These are phyloP conservation scores for Saccharomycopsis babjevae DNA, from an alignment of 805 yeast species.

Conservation along the genomic window DNA sequence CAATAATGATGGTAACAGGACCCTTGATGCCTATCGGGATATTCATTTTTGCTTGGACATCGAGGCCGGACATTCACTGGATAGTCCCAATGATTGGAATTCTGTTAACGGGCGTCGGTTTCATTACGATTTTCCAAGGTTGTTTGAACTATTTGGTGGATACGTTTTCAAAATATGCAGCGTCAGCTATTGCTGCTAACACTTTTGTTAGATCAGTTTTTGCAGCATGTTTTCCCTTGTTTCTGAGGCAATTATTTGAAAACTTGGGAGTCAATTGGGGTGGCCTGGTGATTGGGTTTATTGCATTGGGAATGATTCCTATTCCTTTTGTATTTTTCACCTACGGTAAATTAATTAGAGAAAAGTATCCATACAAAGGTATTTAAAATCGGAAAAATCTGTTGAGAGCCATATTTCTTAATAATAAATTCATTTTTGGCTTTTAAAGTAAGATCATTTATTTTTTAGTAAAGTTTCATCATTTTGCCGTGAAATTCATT, in stretches of 20 bases:
- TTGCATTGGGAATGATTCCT: conserved; percentile 50
- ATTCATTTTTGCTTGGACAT: conserved; percentile 67
- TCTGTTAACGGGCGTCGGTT: conserved; percentile 46
- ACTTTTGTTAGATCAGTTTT: conserved; percentile 56
- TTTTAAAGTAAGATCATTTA: too few relatives aligned
- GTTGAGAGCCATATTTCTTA: too few relatives aligned
- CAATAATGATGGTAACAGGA: conserved; percentile 40
- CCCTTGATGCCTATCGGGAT: conserved; percentile 48
- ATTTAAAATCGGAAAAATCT: background rate
- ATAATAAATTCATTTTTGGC: too few relatives aligned
- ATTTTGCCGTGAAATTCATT: too few relatives aligned
- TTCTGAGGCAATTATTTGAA: conserved; percentile 48
- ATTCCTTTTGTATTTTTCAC: conserved; percentile 49
- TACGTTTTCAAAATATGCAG: conserved; percentile 57
- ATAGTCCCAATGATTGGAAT: conserved; percentile 56
- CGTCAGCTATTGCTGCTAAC: conserved; percentile 59
- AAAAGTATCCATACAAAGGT: conserved; percentile 21
- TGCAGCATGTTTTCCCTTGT: conserved; percentile 63
- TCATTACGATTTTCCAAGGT: conserved; percentile 58
- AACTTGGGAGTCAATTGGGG: conserved; percentile 63
- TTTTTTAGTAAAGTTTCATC: too few relatives aligned
- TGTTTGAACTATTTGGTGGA: conserved; percentile 62
- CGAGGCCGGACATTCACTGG: conserved; percentile 46
- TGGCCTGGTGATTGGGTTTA: conserved; percentile 48
- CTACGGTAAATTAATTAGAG: conserved; percentile 47